Evolutionary conservation across 148 eudicot species (phyloP), one percentile per base, ranked within the genome.

Genomic region (Chenopodium berlandieri): DNA sequence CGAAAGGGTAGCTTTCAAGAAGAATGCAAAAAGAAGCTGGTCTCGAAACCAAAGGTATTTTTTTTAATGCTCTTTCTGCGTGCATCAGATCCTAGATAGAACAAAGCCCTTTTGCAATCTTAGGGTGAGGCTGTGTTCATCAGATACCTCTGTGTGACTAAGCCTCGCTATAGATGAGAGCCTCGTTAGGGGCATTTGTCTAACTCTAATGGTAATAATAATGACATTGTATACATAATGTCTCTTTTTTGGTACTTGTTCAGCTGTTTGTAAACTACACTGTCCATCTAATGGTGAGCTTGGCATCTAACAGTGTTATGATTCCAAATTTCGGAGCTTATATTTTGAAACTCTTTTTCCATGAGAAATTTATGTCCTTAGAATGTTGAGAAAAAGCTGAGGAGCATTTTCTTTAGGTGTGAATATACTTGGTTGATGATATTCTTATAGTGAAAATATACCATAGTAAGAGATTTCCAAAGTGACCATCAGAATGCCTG

Each of bases 31-130:
- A 93, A 90, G 82, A 85, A 82, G 73, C 89, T 83, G 80, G 90
- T 87, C 71, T 88, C 95, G 50, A 83, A 89, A 79, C 97, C 98
- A 47, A 80, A 83, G 91, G 98, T 93, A 89, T 46, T 4, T 69
- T 17, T 71, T 6, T 20, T 20, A 40, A 40, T 20, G 17, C n/a
- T 22, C n/a, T 40, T 71, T 71, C 4, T 9, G 46, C 22, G 50
- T 17, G 62, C 50, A 19, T 40, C 25, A 71, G 47, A 12, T 69
- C 40, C 46, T 69, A 34, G 73, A 2, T 69, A 9, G 7, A 22
- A 40, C 46, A 69, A 44, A 22, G 16, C 27, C 52, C 22, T 40
- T 72, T 72, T 46, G n/a, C 27, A 34, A 71, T 40, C 5, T 1
- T 40, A 19, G 14, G 60, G 60, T 20, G 7, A 73, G 17, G 31